phyloP scores from a whole-genome alignment of 2,329 filamentous ascomycete species.

The Ophiocordyceps sinensis region DNA sequence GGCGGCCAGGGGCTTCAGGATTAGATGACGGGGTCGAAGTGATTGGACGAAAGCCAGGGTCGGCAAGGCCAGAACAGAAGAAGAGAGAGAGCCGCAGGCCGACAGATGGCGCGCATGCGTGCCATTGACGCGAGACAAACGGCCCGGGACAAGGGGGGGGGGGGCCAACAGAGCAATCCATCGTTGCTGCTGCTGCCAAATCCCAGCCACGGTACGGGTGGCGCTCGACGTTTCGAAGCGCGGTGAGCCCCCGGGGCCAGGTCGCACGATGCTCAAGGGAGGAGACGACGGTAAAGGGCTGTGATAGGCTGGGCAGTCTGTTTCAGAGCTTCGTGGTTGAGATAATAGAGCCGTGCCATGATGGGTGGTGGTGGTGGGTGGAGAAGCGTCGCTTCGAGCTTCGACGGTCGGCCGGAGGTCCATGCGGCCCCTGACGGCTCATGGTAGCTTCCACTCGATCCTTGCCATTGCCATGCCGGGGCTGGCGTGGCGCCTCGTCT shows the following conservation, averaged over 20 bases:
- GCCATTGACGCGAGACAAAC: conserved; percentile 1
- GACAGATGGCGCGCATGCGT: conserved; percentile 4
- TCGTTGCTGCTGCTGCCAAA: too few species aligned
- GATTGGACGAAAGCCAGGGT: conserved; percentile 5
- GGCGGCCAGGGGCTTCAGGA: conserved; percentile 5
- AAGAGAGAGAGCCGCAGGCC: neutral
- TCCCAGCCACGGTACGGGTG: conserved; percentile 1
- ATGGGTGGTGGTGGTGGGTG: neutral
- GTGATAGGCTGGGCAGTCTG: conserved; percentile 5
- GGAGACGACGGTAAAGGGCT: neutral
- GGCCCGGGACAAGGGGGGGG: neutral
- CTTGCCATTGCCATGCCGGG: too few species aligned
- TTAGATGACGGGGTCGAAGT: conserved; percentile 2
- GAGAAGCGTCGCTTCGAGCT: neutral
- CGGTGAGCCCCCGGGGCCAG: conserved; percentile 1
- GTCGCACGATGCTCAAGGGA: conserved; percentile 4
- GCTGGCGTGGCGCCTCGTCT: too few species aligned
- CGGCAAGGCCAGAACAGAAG: too few species aligned
- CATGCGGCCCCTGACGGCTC: too few species aligned
- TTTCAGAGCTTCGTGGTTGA: conserved; percentile 5
- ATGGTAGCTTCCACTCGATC: too few species aligned
- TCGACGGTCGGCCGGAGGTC: too few species aligned
- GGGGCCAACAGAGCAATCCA: conserved; percentile 1
- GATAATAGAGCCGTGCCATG: neutral
- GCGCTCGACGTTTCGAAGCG: conserved; percentile 5